Base-by-base conservation (phyloP, 176 grass and related monocot genomes). In the Raddia guianensis region DNA sequence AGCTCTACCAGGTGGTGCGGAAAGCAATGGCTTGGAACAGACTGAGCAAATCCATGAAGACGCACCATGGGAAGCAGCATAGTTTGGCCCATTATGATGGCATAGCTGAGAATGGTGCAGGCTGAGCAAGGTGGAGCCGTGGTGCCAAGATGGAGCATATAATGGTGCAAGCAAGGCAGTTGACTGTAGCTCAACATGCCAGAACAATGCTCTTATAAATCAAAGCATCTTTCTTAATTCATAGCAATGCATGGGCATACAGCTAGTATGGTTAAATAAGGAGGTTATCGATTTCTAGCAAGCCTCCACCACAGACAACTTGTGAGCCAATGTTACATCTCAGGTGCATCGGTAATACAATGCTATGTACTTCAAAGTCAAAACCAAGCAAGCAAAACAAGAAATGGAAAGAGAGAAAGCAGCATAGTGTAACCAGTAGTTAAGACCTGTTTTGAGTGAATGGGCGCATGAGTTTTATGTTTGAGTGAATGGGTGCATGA, bases 381-480 rank as follows among this genome's bases (percentile, higher is more conserved):
- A 62, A 48, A 62, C 18, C 0, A 32, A 62, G 45, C 63, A 76
- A 66, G 37, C 49, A 72, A 85, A 70, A 70, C 0, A 50, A 77
- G 37, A 77, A 72, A 45, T 9, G 67, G 7, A 6, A 43, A 67
- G 7, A 16, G 45, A 10, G 3, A 37, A 60, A 84, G 18, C 12
- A 16, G 5, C 6, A 27, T 14, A 34, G 27, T 46, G 61, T 33
- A 58, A 42, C 69, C n/a, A 69, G 40, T 73, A 55, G 33, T 73
- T 55, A 73, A 5, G 16, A 14, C 70, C 70, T 72, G 50, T 37
- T 73, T 54, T 27, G 32, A 54, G 53, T 1, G 37, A 40, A 40
- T 40, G 37, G 4, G 37, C 4, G 2, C 49, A 53, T 16, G 13
- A 62, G 27, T 63, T 49, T 63, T 46, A 63, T 21, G 46, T 12